Evolutionary conservation across 805 yeast genomes (phyloP), one percentile per base, ranked within the genome.

Genomic region (Cyberlindnera subsufficiens): DNA sequence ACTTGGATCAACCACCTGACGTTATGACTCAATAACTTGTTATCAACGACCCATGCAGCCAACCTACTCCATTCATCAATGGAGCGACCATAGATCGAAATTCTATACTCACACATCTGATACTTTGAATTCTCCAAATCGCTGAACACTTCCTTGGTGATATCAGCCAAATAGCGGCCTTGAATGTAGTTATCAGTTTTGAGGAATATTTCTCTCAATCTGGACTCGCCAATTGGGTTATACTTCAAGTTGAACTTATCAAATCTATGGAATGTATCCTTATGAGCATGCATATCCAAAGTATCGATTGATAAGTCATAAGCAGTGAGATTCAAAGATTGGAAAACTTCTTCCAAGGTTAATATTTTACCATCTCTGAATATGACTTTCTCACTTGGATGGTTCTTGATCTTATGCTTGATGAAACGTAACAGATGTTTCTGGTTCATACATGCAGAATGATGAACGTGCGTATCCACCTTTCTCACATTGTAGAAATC

Each of bases 371-470:
- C 95, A 67, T 93, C 99, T 69, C 99, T 83, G 65, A 76, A 82
- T 39, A 95, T 93, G 13, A 93, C 99, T 48, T 85, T 82, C 61
- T 95, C 96, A 52, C 87, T 76, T 3, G 95, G 90, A 37, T 71
- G 68, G 46, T 87, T 86, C 67, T 91, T 88, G 66, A 93, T 80
- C 67, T 93, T 93, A 61, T 89, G 87, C 66, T 93, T 93, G 64
- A 93, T 93, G 63, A 87, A 93, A 56, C 99, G 82, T 51, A 93
- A 71, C 55, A 93, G 69, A 67, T 93, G 99, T 65, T 93, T 93
- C 67, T 93, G 99, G 59, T 95, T 95, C 98, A 95, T 95, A 64
- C 97, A 90, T 10, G 99, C 99, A 9, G 96, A 86, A 63, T 95
- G 99, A 63, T 93, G 99, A 55, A 93, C 96, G 72, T 93, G 99